Base-by-base conservation (phyloP, 192 early-diverging fungal genomes). In the Entomortierella beljakovae region DNA sequence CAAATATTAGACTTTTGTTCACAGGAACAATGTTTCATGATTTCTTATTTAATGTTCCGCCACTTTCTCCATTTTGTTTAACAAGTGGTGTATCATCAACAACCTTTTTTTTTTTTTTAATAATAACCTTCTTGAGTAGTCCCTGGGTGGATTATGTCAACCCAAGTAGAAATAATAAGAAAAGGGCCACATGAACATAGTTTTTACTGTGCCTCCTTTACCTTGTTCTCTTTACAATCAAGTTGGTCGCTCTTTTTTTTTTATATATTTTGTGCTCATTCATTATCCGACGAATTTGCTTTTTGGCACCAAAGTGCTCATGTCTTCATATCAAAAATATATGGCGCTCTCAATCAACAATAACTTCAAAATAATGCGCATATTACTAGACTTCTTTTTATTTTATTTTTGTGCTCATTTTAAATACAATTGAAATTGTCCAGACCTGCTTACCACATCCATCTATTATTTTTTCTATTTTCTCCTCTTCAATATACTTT, bases 381-480 rank as follows among this genome's bases (percentile, higher is more conserved):
- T n/a, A n/a, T n/a, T n/a, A n/a, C n/a, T n/a, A n/a, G n/a, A n/a
- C n/a, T n/a, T n/a, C n/a, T n/a, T n/a, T n/a, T n/a, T n/a, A 25
- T 23, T n/a, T n/a, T 25, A 22, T n/a, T 23, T 8, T 15, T 22
- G 13, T 7, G 7, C 13, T 11, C 42, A 43, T 43, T 43, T 8
- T 43, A 8, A 43, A 43, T 43, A 43, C 42, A 43, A 43, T 18
- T n/a, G n/a, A 43, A 43, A 43, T 43, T 8, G 42, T 43, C 8
- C 42, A 43, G 31, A 55, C 23, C 29, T 65, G 71, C 71, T 73
- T 73, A 73, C 71, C 71, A 73, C 37, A 61, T 75, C 64, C 55
- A 50, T 33, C 28, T 57, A 26, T 54, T 49, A 38, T 46, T 53
- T 23, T 33, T 0, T 43, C 32, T 62, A 23, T 51, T n/a, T n/a